Percentiles rank a stretch among this genome's conserved stretches.
phyloP scores from a whole-genome alignment of 2,329 filamentous ascomycete genomes.

The Paecilomyces niveus region DNA sequence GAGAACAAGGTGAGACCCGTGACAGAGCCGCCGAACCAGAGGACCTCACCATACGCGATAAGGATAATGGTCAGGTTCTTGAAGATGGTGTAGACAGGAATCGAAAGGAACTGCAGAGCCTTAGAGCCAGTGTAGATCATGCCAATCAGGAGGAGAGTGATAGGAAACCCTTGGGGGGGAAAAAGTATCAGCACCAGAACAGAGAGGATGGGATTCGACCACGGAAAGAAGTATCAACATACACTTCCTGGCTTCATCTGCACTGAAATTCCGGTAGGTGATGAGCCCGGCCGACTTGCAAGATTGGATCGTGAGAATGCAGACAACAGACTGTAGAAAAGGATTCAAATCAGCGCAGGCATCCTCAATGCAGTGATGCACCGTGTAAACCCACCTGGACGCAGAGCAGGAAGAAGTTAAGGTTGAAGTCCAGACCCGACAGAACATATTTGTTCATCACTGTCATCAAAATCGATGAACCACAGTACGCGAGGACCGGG shows the following conservation, averaged over 20 bases:
- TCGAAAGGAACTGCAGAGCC: conserved; percentile 90
- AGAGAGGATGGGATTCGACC: background rate
- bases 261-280: conserved; percentile 74
- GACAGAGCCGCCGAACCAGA: conserved; percentile 95
- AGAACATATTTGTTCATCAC: conserved; percentile 99
- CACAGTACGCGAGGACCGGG: conserved; percentile 84
- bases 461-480: conserved; percentile 97
- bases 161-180: conserved; percentile 72
- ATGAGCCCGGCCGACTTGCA: conserved; percentile 80
- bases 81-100: conserved; percentile 99
- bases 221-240: conserved; percentile 53
- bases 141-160: conserved; percentile 88
- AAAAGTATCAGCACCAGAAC: background rate
- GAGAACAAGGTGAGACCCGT: conserved; percentile 81
- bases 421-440: conserved; percentile 82
- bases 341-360: conserved; percentile 5
- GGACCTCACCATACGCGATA: conserved; percentile 94
- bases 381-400: conserved; percentile 64
- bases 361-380: background rate
- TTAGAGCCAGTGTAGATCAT: conserved; percentile 99
- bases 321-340: conserved; percentile 68
- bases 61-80: conserved; percentile 99
- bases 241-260: conserved; percentile 90
- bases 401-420: conserved; percentile 91
- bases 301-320: conserved; percentile 72